Base-by-base conservation (phyloP, 371 early-diverging fungal genomes). In the Mucor saturninus region DNA sequence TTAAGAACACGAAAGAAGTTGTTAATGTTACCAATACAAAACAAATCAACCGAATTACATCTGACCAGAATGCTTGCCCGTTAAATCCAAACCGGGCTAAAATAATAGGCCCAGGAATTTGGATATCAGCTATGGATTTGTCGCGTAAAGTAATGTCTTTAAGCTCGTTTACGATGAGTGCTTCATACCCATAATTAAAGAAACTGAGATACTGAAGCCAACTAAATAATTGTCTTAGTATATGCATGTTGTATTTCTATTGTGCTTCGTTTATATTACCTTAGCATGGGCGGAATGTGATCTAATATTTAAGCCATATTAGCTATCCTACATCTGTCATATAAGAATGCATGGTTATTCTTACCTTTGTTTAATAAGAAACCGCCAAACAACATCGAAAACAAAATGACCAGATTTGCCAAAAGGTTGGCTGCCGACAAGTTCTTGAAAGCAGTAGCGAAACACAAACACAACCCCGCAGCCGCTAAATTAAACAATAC, bases 151-250 rank as follows among this genome's bases (percentile, higher is more conserved):
- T 81, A 35, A 81, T 72, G 46, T 76, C 81, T 40, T 81, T 78
- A 9, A 81, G 54, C 32, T 21, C 21, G 21, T 21, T 21, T 40
- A 94, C 94, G 14, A 93, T 85, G 54, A 95, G 68, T 1, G 95
- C 93, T 69, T 97, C 96, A 50, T 92, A 91, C 0, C 94, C 95
- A 72, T 90, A 89, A 59, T 94, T 92, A 73, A 95, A 97, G 43
- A 93, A 90, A 6, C 91, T 91, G 0, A 93, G 55, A 59, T 91
- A 84, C 56, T 92, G 88, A 2, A 96, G 67, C 86, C 92, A 93
- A 28, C 79, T 80, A 67, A 35, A 14, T 4, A 43, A 42, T 14
- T 1, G 30, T 21, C 43, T 31, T 30, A 2, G 0, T 14, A 26
- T 4, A 49, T 15, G 15, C 35, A 35, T 35, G 35, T 35, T 35